Evolutionary conservation across 768 basidiomycete species (phyloP), one percentile per base, ranked within the genome.

Genomic region (Chalciporus sphaerocephalus): DNA sequence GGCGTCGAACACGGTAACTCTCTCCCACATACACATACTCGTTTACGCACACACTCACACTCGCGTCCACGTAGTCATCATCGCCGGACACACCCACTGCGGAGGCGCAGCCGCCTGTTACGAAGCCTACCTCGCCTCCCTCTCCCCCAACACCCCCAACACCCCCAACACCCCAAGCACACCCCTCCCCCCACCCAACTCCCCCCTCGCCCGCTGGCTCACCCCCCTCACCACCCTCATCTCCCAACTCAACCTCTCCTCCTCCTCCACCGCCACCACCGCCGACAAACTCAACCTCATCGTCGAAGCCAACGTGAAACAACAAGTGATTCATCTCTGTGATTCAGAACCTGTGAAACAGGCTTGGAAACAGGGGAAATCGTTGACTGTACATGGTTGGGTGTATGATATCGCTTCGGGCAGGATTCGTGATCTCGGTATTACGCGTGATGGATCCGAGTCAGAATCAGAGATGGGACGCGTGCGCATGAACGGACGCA

Each of bases 51-150:
- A n/a, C n/a, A n/a, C 38, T 25, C 47, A 34, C 40, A 18, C 6
- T 13, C 11, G 18, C 35, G 27, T 22, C 7, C n/a, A n/a, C 17
- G 1, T 56, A 91, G 88, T 94, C 49, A 70, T 90, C 50, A 69
- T 94, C 55, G 87, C 85, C 20, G 92, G 92, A 15, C 92, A 95
- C 61, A 81, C 84, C 10, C 71, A 80, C 44, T 95, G 92, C 60
- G 92, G 89, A 44, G 92, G 92, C 41, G 85, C 79, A 3, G 62
- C 68, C 0, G 81, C 83, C 5, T 80, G 80, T 39, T 66, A 79
- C 32, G 55, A 61, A 1, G 76, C 79, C 34, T 2, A 27, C 30
- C 4, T 16, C 34, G 2, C 43, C 5, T 25, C 42, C 12, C 41
- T 28, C 7, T 6, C 25, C 11, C 24, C n/a, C n/a, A n/a, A n/a